A percentile compares a stretch with the other conserved stretches of the same genome.
Conservation (phyloP, 1,139 yeast genomes). For the Blastobotrys apis region DNA sequence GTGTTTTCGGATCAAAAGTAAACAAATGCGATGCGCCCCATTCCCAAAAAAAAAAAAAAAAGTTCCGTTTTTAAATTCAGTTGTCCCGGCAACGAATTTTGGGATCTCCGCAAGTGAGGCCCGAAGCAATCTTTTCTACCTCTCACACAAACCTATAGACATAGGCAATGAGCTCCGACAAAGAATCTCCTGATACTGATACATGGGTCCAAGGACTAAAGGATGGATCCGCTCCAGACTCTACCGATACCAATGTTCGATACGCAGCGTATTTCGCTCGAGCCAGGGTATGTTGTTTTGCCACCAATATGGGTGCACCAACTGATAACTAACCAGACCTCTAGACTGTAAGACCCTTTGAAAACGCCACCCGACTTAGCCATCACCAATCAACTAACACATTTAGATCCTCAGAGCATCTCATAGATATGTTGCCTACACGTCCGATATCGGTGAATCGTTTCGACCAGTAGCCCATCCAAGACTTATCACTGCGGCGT, state of each 20-base stretch:
- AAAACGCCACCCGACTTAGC: too few species aligned
- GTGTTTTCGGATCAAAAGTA: too few species aligned
- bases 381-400: background rate
- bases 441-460: conserved; percentile 87
- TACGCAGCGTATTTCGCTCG: conserved; percentile 82
- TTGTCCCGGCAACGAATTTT: too few species aligned
- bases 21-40: too few species aligned
- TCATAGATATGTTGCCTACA: conserved; percentile 83
- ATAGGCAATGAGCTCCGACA: background rate
- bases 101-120: too few species aligned
- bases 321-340: too few species aligned
- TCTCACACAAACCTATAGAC: too few species aligned
- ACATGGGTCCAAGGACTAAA: conserved; percentile 5
- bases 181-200: background rate
- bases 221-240: conserved; percentile 28
- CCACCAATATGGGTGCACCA: background rate
- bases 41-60: too few species aligned
- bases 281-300: conserved; percentile 40
- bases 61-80: too few species aligned
- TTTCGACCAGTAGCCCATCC: conserved; percentile 84
- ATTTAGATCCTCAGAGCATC: conserved; percentile 52
- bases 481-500: conserved; percentile 55
- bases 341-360: too few species aligned
- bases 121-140: too few species aligned
- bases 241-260: conserved; percentile 56